These are phyloP conservation scores for Pseudozyma thailandica DNA, from an alignment of 1,284 basidiomycete genomes.

Conservation along the genomic window DNA sequence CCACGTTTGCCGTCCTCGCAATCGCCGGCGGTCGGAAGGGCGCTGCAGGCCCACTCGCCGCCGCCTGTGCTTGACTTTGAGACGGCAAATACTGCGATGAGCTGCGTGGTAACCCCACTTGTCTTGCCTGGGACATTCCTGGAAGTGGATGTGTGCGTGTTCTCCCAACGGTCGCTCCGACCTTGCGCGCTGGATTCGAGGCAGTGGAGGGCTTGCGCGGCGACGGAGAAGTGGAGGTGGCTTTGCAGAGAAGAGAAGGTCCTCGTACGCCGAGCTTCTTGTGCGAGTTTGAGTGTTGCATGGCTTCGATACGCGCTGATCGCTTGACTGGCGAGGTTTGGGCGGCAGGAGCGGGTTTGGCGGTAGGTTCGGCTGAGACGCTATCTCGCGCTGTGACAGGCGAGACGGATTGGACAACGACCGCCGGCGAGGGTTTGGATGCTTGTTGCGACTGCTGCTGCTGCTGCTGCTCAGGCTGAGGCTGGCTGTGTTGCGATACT, in stretches of 20 bases:
- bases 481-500: not conserved
- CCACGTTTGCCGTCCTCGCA: constrained; percentile 5
- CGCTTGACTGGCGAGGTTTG: constrained; percentile 37
- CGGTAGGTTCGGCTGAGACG: not conserved
- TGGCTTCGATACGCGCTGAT: constrained; percentile 42
- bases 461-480: not conserved
- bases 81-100: constrained; percentile 25
- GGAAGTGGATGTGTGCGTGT: constrained; percentile 18
- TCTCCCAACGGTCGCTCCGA: not conserved
- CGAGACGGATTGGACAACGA: not conserved
- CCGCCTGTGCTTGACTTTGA: constrained; percentile 3
- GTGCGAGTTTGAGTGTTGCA: constrained; percentile 23
- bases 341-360: not conserved
- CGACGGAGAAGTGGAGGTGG: constrained; percentile 10
- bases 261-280: constrained; percentile 43
- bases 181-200: not conserved
- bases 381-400: not conserved
- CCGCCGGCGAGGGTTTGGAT: not conserved
- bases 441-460: not conserved
- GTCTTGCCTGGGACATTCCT: constrained; percentile 40
- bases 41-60: constrained; percentile 19
- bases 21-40: constrained; percentile 42
- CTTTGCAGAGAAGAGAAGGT: constrained; percentile 13
- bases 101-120: constrained; percentile 34
- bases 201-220: constrained; percentile 13